A percentile compares a stretch with the other conserved stretches of the same genome.
Evolutionary conservation across 768 basidiomycete species (phyloP).

Genomic region (Amanita rimosa): DNA sequence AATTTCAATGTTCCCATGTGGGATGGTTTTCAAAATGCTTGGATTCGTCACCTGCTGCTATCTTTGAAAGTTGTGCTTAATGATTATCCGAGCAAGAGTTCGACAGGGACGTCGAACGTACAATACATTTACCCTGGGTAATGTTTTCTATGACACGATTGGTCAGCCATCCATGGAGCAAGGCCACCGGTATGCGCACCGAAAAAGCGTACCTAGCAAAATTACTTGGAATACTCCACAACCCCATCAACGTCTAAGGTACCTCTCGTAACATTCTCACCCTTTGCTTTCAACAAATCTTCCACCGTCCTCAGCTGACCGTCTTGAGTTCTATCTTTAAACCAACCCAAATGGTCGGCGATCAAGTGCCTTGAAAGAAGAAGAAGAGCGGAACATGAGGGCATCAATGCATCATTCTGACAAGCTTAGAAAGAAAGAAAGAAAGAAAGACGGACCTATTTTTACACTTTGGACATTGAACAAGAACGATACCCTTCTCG

Average conservation of each 20-base stretch:
- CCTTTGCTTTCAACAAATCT: conserved; percentile 65
- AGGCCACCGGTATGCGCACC: neutral
- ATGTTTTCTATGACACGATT: neutral
- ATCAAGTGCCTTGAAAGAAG: conserved; percentile 53
- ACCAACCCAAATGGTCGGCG: conserved; percentile 89
- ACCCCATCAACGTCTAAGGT: conserved; percentile 36
- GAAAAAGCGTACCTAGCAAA: neutral
- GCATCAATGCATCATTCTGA: neutral
- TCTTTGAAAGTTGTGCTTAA: too few species aligned
- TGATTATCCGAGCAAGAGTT: too few species aligned
- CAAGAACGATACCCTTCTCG: conserved; percentile 78
- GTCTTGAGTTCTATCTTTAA: conserved; percentile 68
- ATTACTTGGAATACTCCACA: conserved; percentile 32
- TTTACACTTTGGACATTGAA: conserved; percentile 86
- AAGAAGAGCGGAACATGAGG: neutral
- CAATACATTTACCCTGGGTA: too few species aligned
- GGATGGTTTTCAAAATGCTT: too few species aligned
- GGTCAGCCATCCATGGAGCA: neutral
- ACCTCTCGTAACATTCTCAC: conserved; percentile 60
- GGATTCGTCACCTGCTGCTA: too few species aligned
- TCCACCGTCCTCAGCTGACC: conserved; percentile 74
- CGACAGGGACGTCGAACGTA: too few species aligned
- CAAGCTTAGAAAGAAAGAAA: conserved; percentile 8
- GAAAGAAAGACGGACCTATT: conserved; percentile 48
- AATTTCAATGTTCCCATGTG: too few species aligned